These are phyloP conservation scores for Alternaria viburni DNA, from an alignment of 2,329 filamentous ascomycete genomes.

Conservation along the genomic window DNA sequence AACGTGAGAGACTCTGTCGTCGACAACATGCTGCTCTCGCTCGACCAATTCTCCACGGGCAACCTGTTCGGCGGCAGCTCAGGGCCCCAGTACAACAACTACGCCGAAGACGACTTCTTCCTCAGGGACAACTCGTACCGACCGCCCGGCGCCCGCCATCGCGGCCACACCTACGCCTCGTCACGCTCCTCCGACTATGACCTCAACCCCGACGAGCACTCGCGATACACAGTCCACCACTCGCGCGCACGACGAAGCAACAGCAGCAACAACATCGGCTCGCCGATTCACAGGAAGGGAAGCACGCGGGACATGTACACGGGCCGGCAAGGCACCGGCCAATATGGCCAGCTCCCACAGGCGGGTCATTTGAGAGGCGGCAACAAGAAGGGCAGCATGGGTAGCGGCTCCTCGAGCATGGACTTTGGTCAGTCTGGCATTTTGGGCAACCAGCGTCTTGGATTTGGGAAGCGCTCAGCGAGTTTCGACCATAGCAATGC, in stretches of 20 bases:
- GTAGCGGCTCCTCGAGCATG: slow-evolving; percentile 71
- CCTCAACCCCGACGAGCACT: slow-evolving; percentile 45
- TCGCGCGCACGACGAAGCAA: slow-evolving; percentile 73
- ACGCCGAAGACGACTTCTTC: slow-evolving; percentile 49
- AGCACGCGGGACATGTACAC: slow-evolving; percentile 44
- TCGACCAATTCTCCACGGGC: slow-evolving; percentile 68
- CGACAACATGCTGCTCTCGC: slow-evolving; percentile 91
- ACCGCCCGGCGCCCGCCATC: slow-evolving; percentile 51
- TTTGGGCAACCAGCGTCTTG: slow-evolving; percentile 64
- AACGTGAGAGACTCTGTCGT: slow-evolving; percentile 80
- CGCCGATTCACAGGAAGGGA: slow-evolving; percentile 34
- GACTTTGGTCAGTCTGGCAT: slow-evolving; percentile 68
- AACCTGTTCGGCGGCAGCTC: slow-evolving; percentile 24
- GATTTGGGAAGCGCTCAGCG: slow-evolving; percentile 66
- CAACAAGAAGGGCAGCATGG: slow-evolving; percentile 71
- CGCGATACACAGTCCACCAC: slow-evolving; percentile 51
- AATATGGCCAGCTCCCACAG: slow-evolving; percentile 37
- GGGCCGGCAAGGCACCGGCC: slow-evolving; percentile 29
- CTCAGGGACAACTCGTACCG: slow-evolving; percentile 42
- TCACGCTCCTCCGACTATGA: slow-evolving; percentile 65
- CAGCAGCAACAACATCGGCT: slow-evolving; percentile 73
- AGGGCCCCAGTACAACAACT: slow-evolving; percentile 44
- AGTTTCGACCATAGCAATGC: slow-evolving; percentile 69
- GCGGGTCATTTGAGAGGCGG: slow-evolving; percentile 49
- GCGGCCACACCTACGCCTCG: slow-evolving; percentile 66